Evolutionary conservation across 73 alveolate genomes (phyloP), one percentile per base, ranked within the genome.

Genomic region (Vitrella brassicaformis): DNA sequence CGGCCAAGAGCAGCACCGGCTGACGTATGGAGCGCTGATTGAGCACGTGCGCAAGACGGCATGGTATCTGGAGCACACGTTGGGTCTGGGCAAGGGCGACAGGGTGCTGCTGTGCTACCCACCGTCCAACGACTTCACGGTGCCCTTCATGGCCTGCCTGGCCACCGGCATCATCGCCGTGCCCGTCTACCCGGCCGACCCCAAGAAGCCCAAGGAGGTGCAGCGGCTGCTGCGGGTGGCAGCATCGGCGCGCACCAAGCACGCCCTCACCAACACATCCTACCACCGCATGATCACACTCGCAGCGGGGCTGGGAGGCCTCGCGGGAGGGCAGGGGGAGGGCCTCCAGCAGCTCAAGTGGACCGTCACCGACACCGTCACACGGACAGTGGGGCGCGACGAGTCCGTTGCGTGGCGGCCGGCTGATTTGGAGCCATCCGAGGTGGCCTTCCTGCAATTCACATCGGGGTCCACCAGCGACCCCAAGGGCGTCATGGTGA

Each of bases 391-490:
- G 4, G 56, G 22, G 56, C 14, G 56, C 14, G 56, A 39, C 14
- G 56, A 14, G 22, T 4, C 14, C 56, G 56, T 8, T 39, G 56
- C 14, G 56, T 8, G 56, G 14, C 22, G 56, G 22, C 14, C 14
- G 4, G 56, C 4, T 4, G 4, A 8, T 39, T 14, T 14, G 56
- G 56, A 39, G 56, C 56, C 14, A 39, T 39, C 56, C 14, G 47
- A 28, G 30, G 30, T 75, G 31, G 74, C 75, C 32, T 75, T 64
- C 32, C 30, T 66, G 31, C 66, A 64, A 25, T 75, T 32, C 65
- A 75, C 82, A 27, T 66, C 75, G 10, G 82, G 82, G 25, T 75
- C 82, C 29, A 75, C 75, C 25, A 70, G 75, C 0, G 28, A 28
- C 25, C 82, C 82, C 25, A 75, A 75, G 29, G 82, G 75, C 0